Conservation (phyloP, 768 basidiomycete species). For the Thelephora aurantiotincta region DNA sequence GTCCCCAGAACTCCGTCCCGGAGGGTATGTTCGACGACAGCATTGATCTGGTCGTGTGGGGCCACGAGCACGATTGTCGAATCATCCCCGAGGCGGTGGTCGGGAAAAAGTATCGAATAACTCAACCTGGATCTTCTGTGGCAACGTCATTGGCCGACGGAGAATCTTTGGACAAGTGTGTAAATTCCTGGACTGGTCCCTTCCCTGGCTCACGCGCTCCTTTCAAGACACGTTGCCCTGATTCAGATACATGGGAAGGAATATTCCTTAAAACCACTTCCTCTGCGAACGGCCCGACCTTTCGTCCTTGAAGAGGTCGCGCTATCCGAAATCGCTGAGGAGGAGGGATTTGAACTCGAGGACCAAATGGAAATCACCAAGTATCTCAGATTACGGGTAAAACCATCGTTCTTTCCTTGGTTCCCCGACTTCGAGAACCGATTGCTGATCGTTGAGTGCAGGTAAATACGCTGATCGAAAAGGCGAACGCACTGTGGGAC, state of each 20-base stretch:
- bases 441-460: slow-evolving; percentile 15
- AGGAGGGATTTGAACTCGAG: slow-evolving; percentile 58
- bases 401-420: slow-evolving; percentile 6
- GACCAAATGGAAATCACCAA: slow-evolving; percentile 78
- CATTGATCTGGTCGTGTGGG: slow-evolving; percentile 91
- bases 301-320: slow-evolving; percentile 80
- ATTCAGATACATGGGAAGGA: slow-evolving; percentile 80
- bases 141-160: slow-evolving; percentile 93
- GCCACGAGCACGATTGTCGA: slow-evolving; percentile 97
- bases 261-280: slow-evolving; percentile 74
- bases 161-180: slow-evolving; percentile 80
- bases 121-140: slow-evolving; percentile 90
- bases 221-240: slow-evolving; percentile 74
- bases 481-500: slow-evolving; percentile 68
- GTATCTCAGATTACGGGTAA: slow-evolving; percentile 62
- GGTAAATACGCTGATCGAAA: slow-evolving; percentile 69
- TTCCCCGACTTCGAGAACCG: background rate
- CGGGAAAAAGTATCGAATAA: slow-evolving; percentile 82
- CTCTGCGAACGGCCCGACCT: slow-evolving; percentile 84
- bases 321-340: slow-evolving; percentile 65
- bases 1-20: slow-evolving; percentile 87
- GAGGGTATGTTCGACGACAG: slow-evolving; percentile 97
- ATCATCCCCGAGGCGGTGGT: slow-evolving; percentile 84
- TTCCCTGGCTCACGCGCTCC: background rate
- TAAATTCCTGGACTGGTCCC: background rate